phyloP scores from a whole-genome alignment of 805 yeast genomes.

The Metschnikowia kunwiensis region DNA sequence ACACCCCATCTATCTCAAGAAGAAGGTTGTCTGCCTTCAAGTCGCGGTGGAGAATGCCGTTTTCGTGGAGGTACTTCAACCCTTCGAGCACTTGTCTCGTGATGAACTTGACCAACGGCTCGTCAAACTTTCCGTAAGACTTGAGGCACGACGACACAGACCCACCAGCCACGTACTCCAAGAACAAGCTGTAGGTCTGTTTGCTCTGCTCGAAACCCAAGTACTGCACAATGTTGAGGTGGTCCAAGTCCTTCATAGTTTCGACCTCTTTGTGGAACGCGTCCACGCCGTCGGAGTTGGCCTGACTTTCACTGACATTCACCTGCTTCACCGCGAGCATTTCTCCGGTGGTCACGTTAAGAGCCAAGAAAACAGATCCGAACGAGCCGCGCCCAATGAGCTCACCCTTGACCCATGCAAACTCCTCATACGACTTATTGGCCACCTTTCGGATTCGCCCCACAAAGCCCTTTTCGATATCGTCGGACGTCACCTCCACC shows the following conservation, averaged over 20 bases:
- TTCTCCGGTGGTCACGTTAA: constrained; percentile 95
- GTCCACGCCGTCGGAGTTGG: constrained; percentile 59
- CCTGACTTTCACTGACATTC: constrained; percentile 40
- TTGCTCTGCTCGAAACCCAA: constrained; percentile 83
- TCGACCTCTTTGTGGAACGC: constrained; percentile 89
- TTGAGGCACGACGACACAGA: constrained; percentile 85
- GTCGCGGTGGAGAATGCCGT: constrained; percentile 89
- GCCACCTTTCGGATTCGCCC: constrained; percentile 61
- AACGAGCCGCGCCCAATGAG: constrained; percentile 94
- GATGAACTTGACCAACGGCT: constrained; percentile 64
- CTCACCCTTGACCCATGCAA: constrained; percentile 98
- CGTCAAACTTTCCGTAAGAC: constrained; percentile 82
- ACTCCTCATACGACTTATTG: constrained; percentile 70
- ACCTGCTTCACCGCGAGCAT: constrained; percentile 99
- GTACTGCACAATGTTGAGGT: constrained; percentile 91
- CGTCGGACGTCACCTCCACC: constrained; percentile 80
- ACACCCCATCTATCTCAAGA: constrained; percentile 86
- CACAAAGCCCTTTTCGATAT: constrained; percentile 58
- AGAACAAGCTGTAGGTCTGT: constrained; percentile 75
- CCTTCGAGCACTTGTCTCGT: constrained; percentile 82
- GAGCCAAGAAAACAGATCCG: constrained; percentile 88
- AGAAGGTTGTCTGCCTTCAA: constrained; percentile 90
- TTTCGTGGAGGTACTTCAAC: constrained; percentile 78
- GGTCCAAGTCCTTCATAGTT: constrained; percentile 91
- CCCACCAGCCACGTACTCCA: constrained; percentile 98